Evolutionary conservation across 2,329 filamentous ascomycete species (phyloP).

Genomic region (Colletotrichum falcatum): DNA sequence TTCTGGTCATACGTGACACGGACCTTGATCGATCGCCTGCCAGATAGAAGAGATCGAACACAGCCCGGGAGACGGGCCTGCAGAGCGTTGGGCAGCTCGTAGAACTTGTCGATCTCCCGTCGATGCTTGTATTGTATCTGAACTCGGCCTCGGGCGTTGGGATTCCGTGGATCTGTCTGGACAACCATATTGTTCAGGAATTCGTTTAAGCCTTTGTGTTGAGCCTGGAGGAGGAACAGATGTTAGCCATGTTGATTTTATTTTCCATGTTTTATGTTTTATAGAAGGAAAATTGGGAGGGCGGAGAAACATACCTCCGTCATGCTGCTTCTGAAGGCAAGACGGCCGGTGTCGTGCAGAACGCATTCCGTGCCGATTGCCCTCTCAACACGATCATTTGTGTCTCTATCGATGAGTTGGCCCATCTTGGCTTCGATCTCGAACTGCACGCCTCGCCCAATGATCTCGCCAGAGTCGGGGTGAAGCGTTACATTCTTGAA

Average conservation of each 20-base stretch:
- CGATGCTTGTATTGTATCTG: slow-evolving; percentile 85
- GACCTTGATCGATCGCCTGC: slow-evolving; percentile 69
- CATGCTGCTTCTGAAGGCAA: slow-evolving; percentile 89
- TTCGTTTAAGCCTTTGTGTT: slow-evolving; percentile 86
- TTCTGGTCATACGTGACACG: slow-evolving; percentile 83
- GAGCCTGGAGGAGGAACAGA: slow-evolving; percentile 61
- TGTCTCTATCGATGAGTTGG: slow-evolving; percentile 79
- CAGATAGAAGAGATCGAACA: slow-evolving; percentile 70
- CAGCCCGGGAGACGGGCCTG: slow-evolving; percentile 72
- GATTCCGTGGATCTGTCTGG: slow-evolving; percentile 67
- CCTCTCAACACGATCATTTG: slow-evolving; percentile 75
- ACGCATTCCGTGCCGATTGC: slow-evolving; percentile 79
- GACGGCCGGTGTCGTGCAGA: slow-evolving; percentile 68
- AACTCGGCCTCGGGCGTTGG: slow-evolving; percentile 63
- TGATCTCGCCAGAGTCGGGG: slow-evolving; percentile 73
- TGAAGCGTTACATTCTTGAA: slow-evolving; percentile 77
- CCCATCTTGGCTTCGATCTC: slow-evolving; percentile 97
- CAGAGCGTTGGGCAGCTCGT: slow-evolving; percentile 73
- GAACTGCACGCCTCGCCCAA: slow-evolving; percentile 76
- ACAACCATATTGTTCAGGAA: slow-evolving; percentile 80
- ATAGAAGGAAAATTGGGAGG: not conserved
- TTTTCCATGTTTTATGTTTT: no score
- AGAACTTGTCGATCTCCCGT: slow-evolving; percentile 86
- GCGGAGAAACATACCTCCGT: slow-evolving; percentile 72
- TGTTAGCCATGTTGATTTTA: not conserved